Evolutionary conservation across 495 filamentous ascomycete species (phyloP), one percentile per base, ranked within the genome.

Genomic region (Opeltia flavorubescens): DNA sequence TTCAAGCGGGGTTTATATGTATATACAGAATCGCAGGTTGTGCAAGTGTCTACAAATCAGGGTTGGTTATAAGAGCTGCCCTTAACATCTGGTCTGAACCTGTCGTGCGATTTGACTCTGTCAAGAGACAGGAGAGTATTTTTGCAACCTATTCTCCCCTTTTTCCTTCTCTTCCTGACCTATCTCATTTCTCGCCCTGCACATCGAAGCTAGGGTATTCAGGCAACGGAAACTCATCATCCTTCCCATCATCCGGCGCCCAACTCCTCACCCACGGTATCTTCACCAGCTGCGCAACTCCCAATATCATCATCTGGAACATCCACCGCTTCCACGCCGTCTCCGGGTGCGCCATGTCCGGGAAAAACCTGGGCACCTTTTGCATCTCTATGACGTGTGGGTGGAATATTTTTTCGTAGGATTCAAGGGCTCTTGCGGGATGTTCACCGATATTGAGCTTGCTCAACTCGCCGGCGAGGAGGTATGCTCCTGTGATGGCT

Each of bases 391-490:
- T 30, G 13, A 68, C 40, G 39, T 59, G 61, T 15, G 62, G 61
- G 26, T 59, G 46, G 20, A 66, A 30, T 6, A n/a, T 46, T 23
- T 44, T 26, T 7, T 62, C 50, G 43, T 68, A 68, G 0, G 49
- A 43, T 17, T 24, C 13, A 15, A 68, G 47, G 0, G 62, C 65
- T n/a, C 28, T 27, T 0, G 46, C 0, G 0, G 61, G 36, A 52
- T 67, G 44, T 13, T 56, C 44, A 0, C 38, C 13, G 27, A 52
- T 34, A 1, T 48, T 15, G 13, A 43, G 34, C 40, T 53, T 61
- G 18, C 50, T 57, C 27, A 78, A 63, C 52, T 76, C 72, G 11
- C 71, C 72, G 1, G 74, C 74, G 0, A 76, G 62, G 2, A 74
- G 41, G 46, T 75, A 77, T 0, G 71, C 67, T 8, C 74, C 72